Percentiles rank a stretch among this genome's conserved stretches.
These are phyloP conservation scores for Chromosphaera perkinsii DNA, from an alignment of 208 protist genomes.

Conservation along the genomic window DNA sequence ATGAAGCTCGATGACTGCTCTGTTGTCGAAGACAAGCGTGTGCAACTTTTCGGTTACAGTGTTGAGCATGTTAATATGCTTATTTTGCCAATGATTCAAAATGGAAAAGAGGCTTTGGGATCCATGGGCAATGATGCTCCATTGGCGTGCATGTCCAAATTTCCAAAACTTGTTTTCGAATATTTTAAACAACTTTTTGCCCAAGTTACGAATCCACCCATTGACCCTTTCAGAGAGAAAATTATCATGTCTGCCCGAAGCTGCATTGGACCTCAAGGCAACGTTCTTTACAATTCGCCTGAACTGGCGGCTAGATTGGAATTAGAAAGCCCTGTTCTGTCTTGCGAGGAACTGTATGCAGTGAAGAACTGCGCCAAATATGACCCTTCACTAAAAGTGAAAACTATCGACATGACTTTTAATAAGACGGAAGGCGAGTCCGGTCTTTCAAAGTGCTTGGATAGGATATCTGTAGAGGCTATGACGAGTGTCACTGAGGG, in stretches of 20 bases:
- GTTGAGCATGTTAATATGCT: conserved; percentile 47
- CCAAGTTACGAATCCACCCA: conserved; percentile 74
- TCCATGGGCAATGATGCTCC: conserved; percentile 72
- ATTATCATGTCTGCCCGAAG: conserved; percentile 53
- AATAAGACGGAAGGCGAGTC: background rate
- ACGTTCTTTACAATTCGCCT: conserved; percentile 45
- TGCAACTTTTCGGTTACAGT: conserved; percentile 40
- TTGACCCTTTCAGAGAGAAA: conserved; percentile 71
- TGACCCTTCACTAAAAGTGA: conserved; percentile 21
- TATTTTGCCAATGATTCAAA: conserved; percentile 39
- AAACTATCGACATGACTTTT: conserved; percentile 51
- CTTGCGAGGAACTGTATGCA: conserved; percentile 2
- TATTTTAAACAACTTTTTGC: conserved; percentile 74
- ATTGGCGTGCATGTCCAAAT: conserved; percentile 54
- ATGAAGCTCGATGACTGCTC: background rate
- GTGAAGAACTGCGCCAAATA: conserved; percentile 30
- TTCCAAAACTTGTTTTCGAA: conserved; percentile 60
- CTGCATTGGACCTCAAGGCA: conserved; percentile 56
- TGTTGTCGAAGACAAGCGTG: conserved; percentile 6
- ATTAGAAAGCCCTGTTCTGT: conserved; percentile 48
- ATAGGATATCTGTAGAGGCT: conserved; percentile 45
- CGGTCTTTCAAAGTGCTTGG: conserved; percentile 35
- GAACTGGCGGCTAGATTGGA: conserved; percentile 40
- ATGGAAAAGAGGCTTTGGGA: conserved; percentile 57
- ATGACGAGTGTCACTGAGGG: conserved; percentile 43